phyloP scores from a whole-genome alignment of 75 land plant genomes.

The Pinus taeda region DNA sequence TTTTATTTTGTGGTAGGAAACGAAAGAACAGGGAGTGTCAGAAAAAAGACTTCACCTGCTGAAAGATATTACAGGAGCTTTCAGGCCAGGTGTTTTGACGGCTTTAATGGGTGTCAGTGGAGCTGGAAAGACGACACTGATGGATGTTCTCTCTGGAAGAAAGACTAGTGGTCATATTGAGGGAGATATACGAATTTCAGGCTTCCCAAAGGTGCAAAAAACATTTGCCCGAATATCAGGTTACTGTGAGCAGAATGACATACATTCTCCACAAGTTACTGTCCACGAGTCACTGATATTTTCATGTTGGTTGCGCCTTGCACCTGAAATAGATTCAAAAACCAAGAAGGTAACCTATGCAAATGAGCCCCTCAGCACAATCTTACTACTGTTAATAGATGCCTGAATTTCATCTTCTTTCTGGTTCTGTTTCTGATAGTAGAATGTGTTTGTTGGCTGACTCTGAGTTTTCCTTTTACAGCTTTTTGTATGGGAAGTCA shows the following conservation, averaged over 20 bases:
- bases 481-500: constrained; percentile 21
- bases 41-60: constrained; percentile 73
- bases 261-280: constrained; percentile 84
- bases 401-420: too few species aligned
- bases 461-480: not conserved
- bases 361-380: too few species aligned
- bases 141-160: constrained; percentile 88
- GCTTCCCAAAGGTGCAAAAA: constrained; percentile 74
- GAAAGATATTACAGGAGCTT: constrained; percentile 60
- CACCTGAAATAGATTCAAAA: constrained; percentile 7
- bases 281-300: constrained; percentile 49
- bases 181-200: constrained; percentile 80
- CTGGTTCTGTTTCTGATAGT: too few species aligned
- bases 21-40: constrained; percentile 75
- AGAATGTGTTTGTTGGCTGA: too few species aligned
- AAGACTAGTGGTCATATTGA: constrained; percentile 91
- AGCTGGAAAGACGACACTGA: constrained; percentile 91
- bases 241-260: constrained; percentile 83
- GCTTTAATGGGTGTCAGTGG: constrained; percentile 92
- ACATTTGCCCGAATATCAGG: constrained; percentile 86
- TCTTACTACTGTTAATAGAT: too few species aligned
- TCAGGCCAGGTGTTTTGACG: constrained; percentile 79
- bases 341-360: constrained; percentile 7
- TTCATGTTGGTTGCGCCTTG: constrained; percentile 21
- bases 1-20: constrained; percentile 24